A percentile compares a stretch with the other conserved stretches of the same genome.
Conservation (phyloP, 129 eudicot species). For the Flaveria brownii region DNA sequence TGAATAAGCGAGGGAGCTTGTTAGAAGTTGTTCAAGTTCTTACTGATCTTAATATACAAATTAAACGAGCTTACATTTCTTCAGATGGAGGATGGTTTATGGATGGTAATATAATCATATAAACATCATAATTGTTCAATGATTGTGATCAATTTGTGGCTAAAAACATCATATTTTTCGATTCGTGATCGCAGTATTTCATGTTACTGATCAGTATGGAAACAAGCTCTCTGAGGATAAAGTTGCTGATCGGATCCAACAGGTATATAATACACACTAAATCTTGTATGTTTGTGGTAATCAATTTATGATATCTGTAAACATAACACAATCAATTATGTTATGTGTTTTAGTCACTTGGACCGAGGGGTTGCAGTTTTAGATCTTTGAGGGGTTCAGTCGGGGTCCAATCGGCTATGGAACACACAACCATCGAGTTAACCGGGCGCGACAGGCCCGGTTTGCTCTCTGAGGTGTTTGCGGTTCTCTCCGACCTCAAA, state of each 20-base stretch:
- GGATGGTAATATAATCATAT: constrained; percentile 53
- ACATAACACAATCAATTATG: too few relatives aligned
- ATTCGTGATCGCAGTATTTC: constrained; percentile 54
- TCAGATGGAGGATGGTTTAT: constrained; percentile 95
- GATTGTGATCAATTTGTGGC: background rate
- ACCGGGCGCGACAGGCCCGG: constrained; percentile 85
- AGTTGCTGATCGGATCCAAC: constrained; percentile 71
- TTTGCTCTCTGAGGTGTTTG: constrained; percentile 80
- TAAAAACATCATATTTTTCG: background rate
- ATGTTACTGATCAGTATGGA: constrained; percentile 78
- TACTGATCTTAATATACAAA: constrained; percentile 70
- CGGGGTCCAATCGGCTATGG: constrained; percentile 60
- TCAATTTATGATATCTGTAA: too few relatives aligned
- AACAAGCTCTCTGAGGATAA: constrained; percentile 66
- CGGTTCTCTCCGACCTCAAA: constrained; percentile 67
- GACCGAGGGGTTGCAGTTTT: constrained; percentile 69
- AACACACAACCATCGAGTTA: constrained; percentile 71
- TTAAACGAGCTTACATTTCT: constrained; percentile 80
- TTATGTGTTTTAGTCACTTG: constrained; percentile 57
- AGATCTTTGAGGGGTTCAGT: constrained; percentile 63
- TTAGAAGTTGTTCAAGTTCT: constrained; percentile 87
- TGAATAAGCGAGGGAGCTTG: constrained; percentile 72
- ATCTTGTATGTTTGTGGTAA: too few relatives aligned
- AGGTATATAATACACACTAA: constrained; percentile 38
- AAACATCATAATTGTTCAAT: background rate